A percentile compares a stretch with the other conserved stretches of the same genome.
phyloP scores from a whole-genome alignment of 345 rosid species.

The Hevea brasiliensis region DNA sequence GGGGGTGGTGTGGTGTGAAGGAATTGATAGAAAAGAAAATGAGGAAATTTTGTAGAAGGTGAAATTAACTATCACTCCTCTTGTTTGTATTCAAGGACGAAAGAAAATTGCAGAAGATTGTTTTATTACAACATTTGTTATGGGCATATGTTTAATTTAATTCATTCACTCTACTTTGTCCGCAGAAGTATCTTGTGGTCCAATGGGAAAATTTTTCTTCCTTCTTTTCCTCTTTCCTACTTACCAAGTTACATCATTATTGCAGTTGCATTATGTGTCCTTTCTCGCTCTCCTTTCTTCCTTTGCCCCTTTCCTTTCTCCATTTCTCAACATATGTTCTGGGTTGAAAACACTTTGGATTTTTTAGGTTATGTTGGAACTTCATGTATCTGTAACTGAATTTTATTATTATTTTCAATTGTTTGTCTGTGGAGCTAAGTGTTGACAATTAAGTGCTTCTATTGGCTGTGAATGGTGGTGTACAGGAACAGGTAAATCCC shows the following conservation, averaged over 20 bases:
- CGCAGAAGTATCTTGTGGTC: not conserved
- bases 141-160: not conserved
- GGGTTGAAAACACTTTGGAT: too few species aligned
- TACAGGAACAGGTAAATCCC: conserved; percentile 78
- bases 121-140: not conserved
- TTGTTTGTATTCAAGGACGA: not conserved
- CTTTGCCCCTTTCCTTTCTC: not conserved
- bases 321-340: not conserved
- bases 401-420: not conserved
- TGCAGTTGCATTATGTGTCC: too few species aligned
- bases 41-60: not conserved
- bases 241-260: too few species aligned
- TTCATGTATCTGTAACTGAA: not conserved
- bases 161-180: not conserved
- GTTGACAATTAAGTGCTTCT: conserved; percentile 14
- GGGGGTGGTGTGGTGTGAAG: too few species aligned
- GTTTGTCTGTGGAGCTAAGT: conserved; percentile 4
- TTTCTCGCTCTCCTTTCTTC: too few species aligned
- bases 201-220: not conserved
- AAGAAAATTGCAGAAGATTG: not conserved
- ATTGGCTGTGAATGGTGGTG: conserved; percentile 63
- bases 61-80: not conserved
- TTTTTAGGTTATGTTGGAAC: too few species aligned
- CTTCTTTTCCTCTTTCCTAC: not conserved
- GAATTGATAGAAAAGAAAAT: not conserved